These are phyloP conservation scores for Flagelloscypha sp. DNA, from an alignment of 768 basidiomycete genomes.

Conservation along the genomic window DNA sequence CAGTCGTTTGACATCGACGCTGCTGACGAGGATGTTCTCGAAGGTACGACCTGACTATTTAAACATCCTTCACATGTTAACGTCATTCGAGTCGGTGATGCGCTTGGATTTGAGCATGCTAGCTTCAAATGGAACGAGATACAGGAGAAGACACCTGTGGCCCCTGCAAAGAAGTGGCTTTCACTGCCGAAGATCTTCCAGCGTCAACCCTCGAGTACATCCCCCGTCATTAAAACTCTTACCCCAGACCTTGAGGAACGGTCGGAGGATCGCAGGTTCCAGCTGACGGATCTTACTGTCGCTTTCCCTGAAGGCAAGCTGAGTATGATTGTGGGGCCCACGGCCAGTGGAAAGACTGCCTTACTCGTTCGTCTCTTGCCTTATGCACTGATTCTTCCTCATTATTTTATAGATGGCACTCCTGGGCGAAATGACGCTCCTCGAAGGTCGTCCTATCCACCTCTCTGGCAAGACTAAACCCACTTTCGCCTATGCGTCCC, in stretches of 20 bases:
- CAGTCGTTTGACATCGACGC: slow-evolving; percentile 48
- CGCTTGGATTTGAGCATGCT: slow-evolving; percentile 41
- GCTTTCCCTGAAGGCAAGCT: slow-evolving; percentile 39
- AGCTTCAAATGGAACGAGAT: slow-evolving; percentile 52
- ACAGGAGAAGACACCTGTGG: slow-evolving; percentile 12
- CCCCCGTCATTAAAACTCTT: no score
- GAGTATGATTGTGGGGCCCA: slow-evolving; percentile 38
- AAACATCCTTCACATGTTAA: no score
- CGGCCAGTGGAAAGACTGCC: slow-evolving; percentile 46
- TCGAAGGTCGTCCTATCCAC: slow-evolving; percentile 24
- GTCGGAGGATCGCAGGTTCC: slow-evolving; percentile 25
- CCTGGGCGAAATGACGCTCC: slow-evolving; percentile 31
- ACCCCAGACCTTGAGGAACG: slow-evolving; percentile 5
- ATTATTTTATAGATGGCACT: slow-evolving; percentile 20
- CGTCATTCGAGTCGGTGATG: no score
- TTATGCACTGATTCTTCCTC: slow-evolving; percentile 6
- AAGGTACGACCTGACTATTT: no score
- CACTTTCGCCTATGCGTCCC: slow-evolving; percentile 36
- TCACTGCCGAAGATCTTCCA: no score
- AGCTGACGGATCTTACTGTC: slow-evolving; percentile 35
- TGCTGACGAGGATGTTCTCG: no score
- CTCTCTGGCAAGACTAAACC: slow-evolving; percentile 37
- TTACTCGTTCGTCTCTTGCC: slow-evolving; percentile 23
- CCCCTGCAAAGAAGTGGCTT: no score
- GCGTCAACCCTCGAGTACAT: slow-evolving; percentile 16